phyloP scores from a whole-genome alignment of 768 basidiomycete species.

The Holtermannia corniformis region DNA sequence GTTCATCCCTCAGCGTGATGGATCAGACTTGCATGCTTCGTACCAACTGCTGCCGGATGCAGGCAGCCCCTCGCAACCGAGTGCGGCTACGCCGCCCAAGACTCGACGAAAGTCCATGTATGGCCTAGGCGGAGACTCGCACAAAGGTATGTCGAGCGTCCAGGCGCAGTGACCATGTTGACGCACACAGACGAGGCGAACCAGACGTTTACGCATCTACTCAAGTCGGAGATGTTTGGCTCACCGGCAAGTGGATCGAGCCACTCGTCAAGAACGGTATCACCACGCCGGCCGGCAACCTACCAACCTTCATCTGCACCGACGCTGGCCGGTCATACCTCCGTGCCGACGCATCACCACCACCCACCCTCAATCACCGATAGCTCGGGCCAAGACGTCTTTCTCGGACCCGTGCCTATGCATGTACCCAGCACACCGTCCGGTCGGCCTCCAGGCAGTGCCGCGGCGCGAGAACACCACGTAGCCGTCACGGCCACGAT shows the following conservation, averaged over 20 bases:
- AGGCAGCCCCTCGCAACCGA: conserved; percentile 40
- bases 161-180: not conserved
- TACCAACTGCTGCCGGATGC: conserved; percentile 54
- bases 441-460: conserved; percentile 30
- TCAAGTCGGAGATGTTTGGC: conserved; percentile 45
- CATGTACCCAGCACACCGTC: conserved; percentile 36
- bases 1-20: conserved; percentile 57
- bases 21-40: conserved; percentile 54
- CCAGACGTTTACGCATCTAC: conserved; percentile 43
- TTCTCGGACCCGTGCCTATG: conserved; percentile 30
- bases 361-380: conserved; percentile 29
- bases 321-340: conserved; percentile 64
- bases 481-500: conserved; percentile 13
- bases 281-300: conserved; percentile 33
- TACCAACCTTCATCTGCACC: conserved; percentile 63
- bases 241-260: conserved; percentile 12
- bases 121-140: conserved; percentile 53
- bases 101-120: conserved; percentile 60
- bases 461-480: conserved; percentile 24
- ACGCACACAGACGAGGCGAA: conserved; percentile 43
- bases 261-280: conserved; percentile 26
- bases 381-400: conserved; percentile 6
- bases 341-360: conserved; percentile 47
- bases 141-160: conserved; percentile 7
- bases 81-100: conserved; percentile 51